Evolutionary conservation across 169 alveolate species (phyloP), one percentile per base, ranked within the genome.

Genomic region (Plasmodium chabaudi): DNA sequence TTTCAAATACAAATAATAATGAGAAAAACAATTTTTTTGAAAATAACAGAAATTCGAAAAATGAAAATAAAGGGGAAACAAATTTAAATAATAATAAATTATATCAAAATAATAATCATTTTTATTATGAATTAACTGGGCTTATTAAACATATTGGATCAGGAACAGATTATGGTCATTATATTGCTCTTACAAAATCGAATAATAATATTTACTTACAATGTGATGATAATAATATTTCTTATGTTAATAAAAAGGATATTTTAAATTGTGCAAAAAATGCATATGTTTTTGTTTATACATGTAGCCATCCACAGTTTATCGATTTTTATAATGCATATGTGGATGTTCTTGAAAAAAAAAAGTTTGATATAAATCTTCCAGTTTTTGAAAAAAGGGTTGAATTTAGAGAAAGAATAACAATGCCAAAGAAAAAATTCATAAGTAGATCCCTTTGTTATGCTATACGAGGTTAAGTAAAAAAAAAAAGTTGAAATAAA

Each of bases 121-220:
- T 77, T 46, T 25, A 63, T 7, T 77, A 63, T 56, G 88, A 77
- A 64, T 64, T 77, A 64, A 77, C 88, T 1, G 88, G 88, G 0
- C 61, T 77, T 27, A 77, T 77, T 77, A 77, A 77, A 19, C 88
- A 77, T 25, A 61, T 77, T 3, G 88, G 88, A 21, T 77, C 88
- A 2, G 88, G 88, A 47, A 77, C 88, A 49, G 88, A 77, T 25
- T 77, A 77, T 44, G 88, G 88, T 0, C 88, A 77, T 64, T 77
- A 77, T 46, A 55, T 77, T 17, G 88, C 88, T 10, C 67, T 77
- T 7, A 77, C 88, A 27, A 77, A 77, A 46, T 77, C 77, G 7
- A 77, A 77, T 51, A 77, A 77, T 57, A 77, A 77, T 59, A 77
- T 77, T 5, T 77, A 77, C 46, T 51, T 77, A 9, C 75, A 63